These are phyloP conservation scores for Fusarium coicis DNA, from an alignment of 2,329 filamentous ascomycete genomes.

Conservation along the genomic window DNA sequence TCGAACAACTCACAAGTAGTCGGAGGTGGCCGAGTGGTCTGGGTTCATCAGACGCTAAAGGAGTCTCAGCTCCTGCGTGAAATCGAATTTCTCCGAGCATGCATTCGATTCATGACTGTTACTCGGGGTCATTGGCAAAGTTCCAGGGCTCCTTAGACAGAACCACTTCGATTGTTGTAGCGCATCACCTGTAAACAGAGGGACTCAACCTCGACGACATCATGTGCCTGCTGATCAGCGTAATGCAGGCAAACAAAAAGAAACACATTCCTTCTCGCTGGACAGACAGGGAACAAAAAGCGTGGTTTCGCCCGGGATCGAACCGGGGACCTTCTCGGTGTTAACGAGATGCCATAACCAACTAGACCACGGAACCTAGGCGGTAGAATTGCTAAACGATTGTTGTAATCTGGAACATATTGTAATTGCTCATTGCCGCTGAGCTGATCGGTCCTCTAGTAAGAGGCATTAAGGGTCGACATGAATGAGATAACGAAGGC, in stretches of 20 bases:
- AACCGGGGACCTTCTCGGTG: conserved; percentile 18
- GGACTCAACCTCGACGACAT: background rate
- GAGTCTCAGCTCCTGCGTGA: background rate
- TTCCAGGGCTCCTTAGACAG: background rate
- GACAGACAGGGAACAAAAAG: background rate
- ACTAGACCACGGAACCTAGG: conserved; percentile 41
- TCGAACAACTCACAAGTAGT: conserved; percentile 42
- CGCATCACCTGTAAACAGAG: background rate
- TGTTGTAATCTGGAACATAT: accelerated
- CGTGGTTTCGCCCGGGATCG: conserved; percentile 11
- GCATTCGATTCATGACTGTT: background rate
- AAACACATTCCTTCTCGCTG: background rate
- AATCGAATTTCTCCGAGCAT: background rate
- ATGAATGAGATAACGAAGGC: background rate
- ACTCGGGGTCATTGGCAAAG: no score
- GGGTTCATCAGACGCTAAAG: background rate
- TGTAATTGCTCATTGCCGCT: accelerated
- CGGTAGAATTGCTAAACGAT: background rate
- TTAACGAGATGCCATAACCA: conserved; percentile 21
- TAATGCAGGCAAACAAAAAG: background rate
- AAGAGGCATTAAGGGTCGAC: background rate
- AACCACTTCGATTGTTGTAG: background rate
- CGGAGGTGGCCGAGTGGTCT: background rate
- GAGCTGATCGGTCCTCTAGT: background rate
- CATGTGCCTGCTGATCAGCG: background rate